Conservation (phyloP, 2,329 filamentous ascomycete genomes). For the Cryoendolithus antarcticus region DNA sequence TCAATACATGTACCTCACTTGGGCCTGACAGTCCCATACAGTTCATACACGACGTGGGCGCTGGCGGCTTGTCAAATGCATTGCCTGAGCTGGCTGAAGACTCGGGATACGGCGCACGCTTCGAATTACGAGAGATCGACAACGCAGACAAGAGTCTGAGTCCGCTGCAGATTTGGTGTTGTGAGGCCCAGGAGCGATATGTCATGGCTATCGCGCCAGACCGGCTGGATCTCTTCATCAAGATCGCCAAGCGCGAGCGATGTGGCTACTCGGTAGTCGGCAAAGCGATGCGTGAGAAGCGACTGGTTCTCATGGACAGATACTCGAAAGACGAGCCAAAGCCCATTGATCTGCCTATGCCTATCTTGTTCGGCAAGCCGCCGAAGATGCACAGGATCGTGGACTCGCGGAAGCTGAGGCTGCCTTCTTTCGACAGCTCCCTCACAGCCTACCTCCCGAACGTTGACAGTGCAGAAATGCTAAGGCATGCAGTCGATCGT, state of each 20-base stretch:
- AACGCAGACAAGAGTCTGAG: slow-evolving; percentile 86
- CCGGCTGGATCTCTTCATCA: slow-evolving; percentile 57
- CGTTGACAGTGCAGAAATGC: slow-evolving; percentile 22
- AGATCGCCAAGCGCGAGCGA: slow-evolving; percentile 66
- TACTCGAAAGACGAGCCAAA: slow-evolving; percentile 62
- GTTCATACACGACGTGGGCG: slow-evolving; percentile 95
- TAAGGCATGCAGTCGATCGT: slow-evolving; percentile 58
- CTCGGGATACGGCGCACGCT: slow-evolving; percentile 77
- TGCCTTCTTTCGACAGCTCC: slow-evolving; percentile 63
- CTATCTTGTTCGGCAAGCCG: slow-evolving; percentile 75
- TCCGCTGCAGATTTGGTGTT: slow-evolving; percentile 95
- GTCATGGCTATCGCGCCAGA: slow-evolving; percentile 78
- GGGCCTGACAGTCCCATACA: slow-evolving; percentile 80
- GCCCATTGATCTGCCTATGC: slow-evolving; percentile 83
- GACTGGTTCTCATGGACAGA: slow-evolving; percentile 68
- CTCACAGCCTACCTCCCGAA: slow-evolving; percentile 55
- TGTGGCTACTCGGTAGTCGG: slow-evolving; percentile 91
- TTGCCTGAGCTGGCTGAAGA: slow-evolving; percentile 86
- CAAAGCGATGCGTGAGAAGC: slow-evolving; percentile 58
- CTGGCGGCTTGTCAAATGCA: slow-evolving; percentile 74
- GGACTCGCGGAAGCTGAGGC: slow-evolving; percentile 51
- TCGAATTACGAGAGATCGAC: slow-evolving; percentile 89
- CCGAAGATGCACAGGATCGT: slow-evolving; percentile 70
- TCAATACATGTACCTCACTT: slow-evolving; percentile 81
- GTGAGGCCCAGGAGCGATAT: slow-evolving; percentile 92